Evolutionary conservation across 1,139 yeast genomes (phyloP), one percentile per base, ranked within the genome.

Genomic region (Torulaspora pretoriensis): DNA sequence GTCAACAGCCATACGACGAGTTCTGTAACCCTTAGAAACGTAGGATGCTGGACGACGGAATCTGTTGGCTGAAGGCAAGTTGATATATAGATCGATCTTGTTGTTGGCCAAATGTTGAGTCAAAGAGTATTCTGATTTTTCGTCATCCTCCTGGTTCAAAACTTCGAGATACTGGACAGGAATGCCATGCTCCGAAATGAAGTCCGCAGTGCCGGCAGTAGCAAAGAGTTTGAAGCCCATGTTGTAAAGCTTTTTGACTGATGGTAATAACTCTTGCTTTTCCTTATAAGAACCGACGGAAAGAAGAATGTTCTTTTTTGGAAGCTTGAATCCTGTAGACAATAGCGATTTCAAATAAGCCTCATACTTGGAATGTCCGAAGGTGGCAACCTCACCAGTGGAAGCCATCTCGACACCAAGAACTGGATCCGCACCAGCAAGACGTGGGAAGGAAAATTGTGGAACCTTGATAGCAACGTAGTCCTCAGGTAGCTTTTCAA

Each of bases 1-100:
- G 70, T 94, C 99, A 56, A 94, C 97, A 57, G 99, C 98, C 97
- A 94, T 86, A 76, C 99, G 94, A 77, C 99, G 95, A 45, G 97
- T 87, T 70, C 81, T 83, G 77, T 94, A 94, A 68, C 98, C 99
- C 74, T 87, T 89, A 29, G 96, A 87, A 78, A 92, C 89, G 71
- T 92, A 94, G 50, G 92, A 86, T 45, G 98, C 97, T 50, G 99
- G 98, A 72, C 99, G 89, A 69, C 98, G 86, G 81, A 88, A 92
- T 67, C 97, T 79, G 76, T 94, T 94, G 47, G 96, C 76, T 53
- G 97, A 90, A 54, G 98, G 98, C 72, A 94, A 75, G 72, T 94
- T 94, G 71, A 94, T 83, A 77, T 94, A 94, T 66, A 94, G 73
- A 65, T 94, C 98, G 67, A 94, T 94, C 77, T 89, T 75, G 74